These are phyloP conservation scores for Chlorokybus atmophyticus DNA, from an alignment of 139 green algal genomes.

Conservation along the genomic window DNA sequence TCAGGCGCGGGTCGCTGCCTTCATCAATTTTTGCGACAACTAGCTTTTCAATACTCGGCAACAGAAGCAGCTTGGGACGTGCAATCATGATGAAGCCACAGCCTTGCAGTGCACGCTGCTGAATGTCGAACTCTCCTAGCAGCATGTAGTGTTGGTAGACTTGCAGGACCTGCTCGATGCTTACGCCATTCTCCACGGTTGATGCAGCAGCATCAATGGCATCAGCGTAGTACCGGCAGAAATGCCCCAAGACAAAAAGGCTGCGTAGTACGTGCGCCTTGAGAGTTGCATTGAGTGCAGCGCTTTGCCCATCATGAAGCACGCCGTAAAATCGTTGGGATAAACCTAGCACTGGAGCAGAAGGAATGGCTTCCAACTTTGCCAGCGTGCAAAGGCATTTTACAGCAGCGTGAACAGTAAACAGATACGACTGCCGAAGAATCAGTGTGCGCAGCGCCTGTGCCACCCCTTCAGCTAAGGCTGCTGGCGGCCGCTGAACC, in stretches of 20 bases:
- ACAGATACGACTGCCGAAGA: conserved; percentile 31
- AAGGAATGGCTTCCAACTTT: no score
- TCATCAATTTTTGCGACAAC: no score
- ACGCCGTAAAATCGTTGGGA: no score
- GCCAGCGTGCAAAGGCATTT: conserved; percentile 39
- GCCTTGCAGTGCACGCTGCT: conserved; percentile 7
- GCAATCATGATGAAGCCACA: no score
- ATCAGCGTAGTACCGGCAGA: conserved; percentile 32
- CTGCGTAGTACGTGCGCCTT: neutral
- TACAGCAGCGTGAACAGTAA: conserved; percentile 12
- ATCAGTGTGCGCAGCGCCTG: conserved; percentile 41
- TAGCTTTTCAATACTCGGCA: no score
- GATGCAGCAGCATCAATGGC: conserved; percentile 30
- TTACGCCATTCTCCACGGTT: neutral
- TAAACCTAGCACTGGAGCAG: no score
- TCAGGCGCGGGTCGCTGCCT: no score
- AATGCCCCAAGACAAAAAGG: neutral
- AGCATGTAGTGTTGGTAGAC: conserved; percentile 30
- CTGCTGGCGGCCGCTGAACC: neutral
- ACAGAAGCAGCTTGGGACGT: no score
- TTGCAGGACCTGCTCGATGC: conserved; percentile 23
- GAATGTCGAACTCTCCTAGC: neutral
- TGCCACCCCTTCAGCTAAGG: conserved; percentile 27
- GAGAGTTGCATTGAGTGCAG: no score
- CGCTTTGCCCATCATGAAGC: no score